Percentiles rank a stretch among this genome's conserved stretches.
phyloP scores from a whole-genome alignment of 192 early-diverging fungal species.

The Backusella mclennaniae region DNA sequence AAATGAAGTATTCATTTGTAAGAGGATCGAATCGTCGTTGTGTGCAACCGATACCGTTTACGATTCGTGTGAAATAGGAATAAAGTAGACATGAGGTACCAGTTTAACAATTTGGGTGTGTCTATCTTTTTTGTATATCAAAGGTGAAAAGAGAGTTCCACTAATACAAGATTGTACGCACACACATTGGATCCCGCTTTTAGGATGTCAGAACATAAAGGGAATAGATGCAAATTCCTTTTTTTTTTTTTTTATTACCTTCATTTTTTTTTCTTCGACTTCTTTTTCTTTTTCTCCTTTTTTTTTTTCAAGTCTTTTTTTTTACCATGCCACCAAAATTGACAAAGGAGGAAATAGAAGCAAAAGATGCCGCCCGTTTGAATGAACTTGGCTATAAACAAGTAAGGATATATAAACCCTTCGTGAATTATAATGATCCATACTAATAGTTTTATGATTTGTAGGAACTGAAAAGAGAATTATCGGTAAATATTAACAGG shows the following conservation, averaged over 20 bases:
- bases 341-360: conserved; percentile 29
- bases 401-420: neutral
- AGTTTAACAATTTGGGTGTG: neutral
- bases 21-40: neutral
- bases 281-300: neutral
- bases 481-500: neutral
- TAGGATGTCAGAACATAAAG: neutral
- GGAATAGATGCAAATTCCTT: neutral
- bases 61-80: neutral
- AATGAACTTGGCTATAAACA: conserved; percentile 50
- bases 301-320: neutral
- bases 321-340: conserved; percentile 12
- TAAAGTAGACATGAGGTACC: neutral
- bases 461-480: conserved; percentile 4
- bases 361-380: conserved; percentile 31
- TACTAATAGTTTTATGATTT: neutral
- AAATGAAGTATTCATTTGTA: neutral
- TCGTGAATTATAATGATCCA: neutral
- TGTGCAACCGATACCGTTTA: neutral
- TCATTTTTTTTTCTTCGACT: neutral
- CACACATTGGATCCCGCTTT: neutral
- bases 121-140: neutral
- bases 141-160: neutral
- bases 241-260: neutral
- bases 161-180: neutral